Evolutionary conservation across 2,329 filamentous ascomycete species (phyloP), one percentile per base, ranked within the genome.

Genomic region (Raffaelea arxii): DNA sequence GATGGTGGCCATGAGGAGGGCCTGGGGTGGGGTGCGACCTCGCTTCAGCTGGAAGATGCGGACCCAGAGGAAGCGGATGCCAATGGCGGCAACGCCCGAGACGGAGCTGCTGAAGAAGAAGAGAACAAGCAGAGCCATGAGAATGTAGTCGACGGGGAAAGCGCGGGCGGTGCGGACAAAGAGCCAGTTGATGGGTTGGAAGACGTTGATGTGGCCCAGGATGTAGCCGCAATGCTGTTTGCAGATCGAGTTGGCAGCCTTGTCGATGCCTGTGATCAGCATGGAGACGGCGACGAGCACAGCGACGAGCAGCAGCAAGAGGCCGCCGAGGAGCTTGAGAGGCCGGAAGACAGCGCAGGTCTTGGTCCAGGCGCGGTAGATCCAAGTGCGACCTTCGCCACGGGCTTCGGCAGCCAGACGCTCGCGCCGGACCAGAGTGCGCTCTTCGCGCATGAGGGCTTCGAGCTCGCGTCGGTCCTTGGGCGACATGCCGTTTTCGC

Each of bases 11-110:
- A 96, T 80, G 46, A 98, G 78, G 6, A 98, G 74, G 2, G 91
- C 92, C 62, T 97, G 92, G 0, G 92, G 92, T 1, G 86, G 84
- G 1, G 91, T 97, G 55, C 90, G 81, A 24, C 89, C 88, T 59
- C 84, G 87, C 57, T 88, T 80, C 57, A 98, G 91, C 62, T 84
- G 82, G 75, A 97, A 97, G 58, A 98, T 80, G 49, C 78, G 84
- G 56, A 98, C 74, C 92, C 92, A 98, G 44, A 98, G 77, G 73
- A 98, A 95, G 54, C 92, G 86, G 57, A 98, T 95, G 40, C 92
- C 92, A 48, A 96, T 78, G 1, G 80, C 78, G 4, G 89, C 86
- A 45, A 97, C 80, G 16, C 92, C 92, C 2, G 88, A 78, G 44
- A 98, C 82, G 10, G 89, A 90, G 58, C 86, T 84, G 65, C 78